Base-by-base conservation (phyloP, 257 asterid genomes). In the Prunella vulgaris region DNA sequence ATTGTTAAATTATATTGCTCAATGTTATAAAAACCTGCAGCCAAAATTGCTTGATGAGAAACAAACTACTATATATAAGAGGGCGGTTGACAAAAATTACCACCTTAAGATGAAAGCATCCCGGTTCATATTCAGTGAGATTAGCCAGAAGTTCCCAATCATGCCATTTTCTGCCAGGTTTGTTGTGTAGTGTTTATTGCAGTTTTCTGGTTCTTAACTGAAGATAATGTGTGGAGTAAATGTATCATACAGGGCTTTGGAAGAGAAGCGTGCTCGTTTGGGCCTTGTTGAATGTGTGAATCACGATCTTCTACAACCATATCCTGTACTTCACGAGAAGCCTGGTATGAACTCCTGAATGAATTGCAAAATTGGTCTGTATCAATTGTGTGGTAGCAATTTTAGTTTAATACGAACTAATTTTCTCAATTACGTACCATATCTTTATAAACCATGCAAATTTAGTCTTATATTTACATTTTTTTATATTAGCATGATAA, bases 261-360 rank as follows among this genome's bases (percentile, higher is more conserved):
- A 93, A 80, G 98, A 93, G 84, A 93, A 93, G 82, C 87, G 97
- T 58, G 95, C 95, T 64, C 89, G 93, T 21, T 68, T 93, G 58
- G 98, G 98, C 58, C 81, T 93, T 10, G 93, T 88, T 9, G 98
- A 93, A 79, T 93, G 97, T 74, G 92, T 93, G 52, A 87, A 85
- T 76, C 98, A 93, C 7, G 97, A 93, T 30, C 95, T 93, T n/a
- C 51, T 90, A 78, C 97, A 93, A 77, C 98, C 98, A 15, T 93
- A 93, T 72, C 97, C 96, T 14, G 98, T 93, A 69, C 92, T 90
- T 68, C 93, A 93, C 3, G 98, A 93, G 82, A 93, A 87, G 78
- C 96, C 96, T 57, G 98, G 98, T 90, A 73, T 32, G 81, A 9
- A 40, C 22, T 66, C 25, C 17, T 7, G 12, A 17, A 18, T 42